A percentile compares a stretch with the other conserved stretches of the same genome.
Evolutionary conservation across 2,329 filamentous ascomycete species (phyloP).

Genomic region (Hypoxylon sp.): DNA sequence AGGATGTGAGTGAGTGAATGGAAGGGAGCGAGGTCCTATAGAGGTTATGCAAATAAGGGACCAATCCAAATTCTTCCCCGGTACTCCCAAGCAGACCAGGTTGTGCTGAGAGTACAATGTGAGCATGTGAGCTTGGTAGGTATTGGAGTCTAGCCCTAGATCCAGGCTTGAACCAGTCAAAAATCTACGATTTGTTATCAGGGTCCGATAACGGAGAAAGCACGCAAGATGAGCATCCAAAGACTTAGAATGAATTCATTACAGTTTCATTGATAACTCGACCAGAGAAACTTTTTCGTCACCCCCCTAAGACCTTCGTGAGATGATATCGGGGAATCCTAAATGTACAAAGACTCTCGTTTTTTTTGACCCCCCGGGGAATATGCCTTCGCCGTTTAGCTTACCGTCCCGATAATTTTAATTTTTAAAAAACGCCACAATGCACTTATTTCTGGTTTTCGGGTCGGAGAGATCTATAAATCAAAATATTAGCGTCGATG

Average conservation of each 20-base stretch:
- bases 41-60: neutral
- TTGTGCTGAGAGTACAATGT: slow-evolving; percentile 11
- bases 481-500: slow-evolving; percentile 18
- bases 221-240: neutral
- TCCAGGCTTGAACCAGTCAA: slow-evolving; percentile 29
- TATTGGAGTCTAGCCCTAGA: slow-evolving; percentile 13
- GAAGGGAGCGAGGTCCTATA: neutral
- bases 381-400: slow-evolving; percentile 48
- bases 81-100: neutral
- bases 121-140: slow-evolving; percentile 17
- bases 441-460: slow-evolving; percentile 83
- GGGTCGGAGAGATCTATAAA: slow-evolving; percentile 78
- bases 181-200: slow-evolving; percentile 64
- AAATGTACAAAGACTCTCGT: slow-evolving; percentile 54
- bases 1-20: neutral
- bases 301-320: slow-evolving; percentile 38
- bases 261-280: slow-evolving; percentile 45
- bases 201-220: slow-evolving; percentile 46
- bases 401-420: slow-evolving; percentile 46
- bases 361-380: slow-evolving; percentile 41
- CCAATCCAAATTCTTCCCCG: neutral
- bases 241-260: slow-evolving; percentile 31
- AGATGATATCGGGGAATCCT: slow-evolving; percentile 53
- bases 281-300: slow-evolving; percentile 37
- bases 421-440: slow-evolving; percentile 37